phyloP scores from a whole-genome alignment of 768 basidiomycete genomes.

The Pisolithus tinctorius region DNA sequence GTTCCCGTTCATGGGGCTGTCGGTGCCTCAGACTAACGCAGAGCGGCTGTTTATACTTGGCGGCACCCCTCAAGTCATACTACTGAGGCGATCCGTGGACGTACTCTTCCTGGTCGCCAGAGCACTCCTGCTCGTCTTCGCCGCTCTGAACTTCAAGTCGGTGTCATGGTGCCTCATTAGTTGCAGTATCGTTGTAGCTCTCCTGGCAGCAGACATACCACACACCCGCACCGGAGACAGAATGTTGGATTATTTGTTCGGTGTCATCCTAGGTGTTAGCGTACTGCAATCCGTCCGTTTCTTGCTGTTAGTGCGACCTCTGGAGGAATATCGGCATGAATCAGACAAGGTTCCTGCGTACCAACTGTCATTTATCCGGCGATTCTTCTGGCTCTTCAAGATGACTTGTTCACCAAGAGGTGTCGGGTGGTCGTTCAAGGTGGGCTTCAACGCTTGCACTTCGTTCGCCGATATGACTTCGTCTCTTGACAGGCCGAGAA shows the following conservation, averaged over 20 bases:
- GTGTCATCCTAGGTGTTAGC: background rate
- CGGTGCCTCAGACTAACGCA: no score
- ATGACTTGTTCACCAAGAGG: background rate
- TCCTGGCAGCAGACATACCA: background rate
- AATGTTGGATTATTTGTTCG: background rate
- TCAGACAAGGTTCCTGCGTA: background rate
- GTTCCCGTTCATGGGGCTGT: no score
- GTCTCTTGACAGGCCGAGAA: background rate
- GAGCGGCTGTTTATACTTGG: no score
- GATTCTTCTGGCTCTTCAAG: background rate
- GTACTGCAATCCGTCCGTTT: background rate
- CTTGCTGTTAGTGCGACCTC: slow-evolving; percentile 1
- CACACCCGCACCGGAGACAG: background rate
- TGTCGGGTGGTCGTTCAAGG: slow-evolving; percentile 4
- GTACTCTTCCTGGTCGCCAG: background rate
- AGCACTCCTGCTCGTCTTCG: background rate
- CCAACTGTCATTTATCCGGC: background rate
- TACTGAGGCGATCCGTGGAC: background rate
- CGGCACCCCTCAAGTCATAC: no score
- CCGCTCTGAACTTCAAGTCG: background rate
- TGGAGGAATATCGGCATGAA: background rate
- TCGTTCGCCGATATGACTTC: background rate
- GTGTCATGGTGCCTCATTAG: background rate
- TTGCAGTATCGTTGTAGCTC: background rate
- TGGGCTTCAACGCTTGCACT: background rate